Base-by-base conservation (phyloP, 2,329 filamentous ascomycete genomes). In the Trichothecium sympodiale region DNA sequence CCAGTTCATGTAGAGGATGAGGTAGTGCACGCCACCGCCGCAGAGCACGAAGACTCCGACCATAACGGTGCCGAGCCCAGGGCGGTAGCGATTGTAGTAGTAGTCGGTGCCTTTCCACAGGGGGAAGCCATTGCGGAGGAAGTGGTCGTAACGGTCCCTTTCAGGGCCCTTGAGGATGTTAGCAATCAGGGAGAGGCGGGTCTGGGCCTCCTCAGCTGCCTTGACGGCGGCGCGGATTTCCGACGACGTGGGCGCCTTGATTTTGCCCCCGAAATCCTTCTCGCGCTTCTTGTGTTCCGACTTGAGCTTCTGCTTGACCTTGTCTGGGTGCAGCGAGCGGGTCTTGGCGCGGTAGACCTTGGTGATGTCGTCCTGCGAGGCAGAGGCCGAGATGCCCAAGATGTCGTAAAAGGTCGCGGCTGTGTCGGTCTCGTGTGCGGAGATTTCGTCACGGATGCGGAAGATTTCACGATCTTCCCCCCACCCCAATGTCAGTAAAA, bases 91-190 rank as follows among this genome's bases (percentile, higher is more conserved):
- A 50, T 78, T 79, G 67, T 98, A 98, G 71, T 96, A 98, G 72
- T 98, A 98, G 43, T 91, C 89, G 31, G 89, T 95, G 39, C 91
- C 91, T 65, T 89, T 88, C 91, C 91, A 98, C 38, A 76, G 77
- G 23, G 91, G 91, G 65, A 98, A 98, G 42, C 91, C 91, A 60
- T 96, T 87, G 56, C 67, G 64, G 41, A 96, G 62, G 65, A 96
- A 98, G 59, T 95, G 82, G 57, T 98, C 89, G 61, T 98, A 98
- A 43, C 91, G 82, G 47, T 85, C 83, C 43, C 91, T 76, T 37
- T 74, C 74, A 3, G 82, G 67, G 2, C 89, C 86, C 48, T 83
- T 79, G 35, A 98, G 78, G 52, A 98, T 83, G 52, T 86, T 83
- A 47, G 80, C 78, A 36, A 96, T 83, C 50, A 94, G 74, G 43